Evolutionary conservation across 805 yeast species (phyloP).

Genomic region (Nakazawaea ambrosiae): DNA sequence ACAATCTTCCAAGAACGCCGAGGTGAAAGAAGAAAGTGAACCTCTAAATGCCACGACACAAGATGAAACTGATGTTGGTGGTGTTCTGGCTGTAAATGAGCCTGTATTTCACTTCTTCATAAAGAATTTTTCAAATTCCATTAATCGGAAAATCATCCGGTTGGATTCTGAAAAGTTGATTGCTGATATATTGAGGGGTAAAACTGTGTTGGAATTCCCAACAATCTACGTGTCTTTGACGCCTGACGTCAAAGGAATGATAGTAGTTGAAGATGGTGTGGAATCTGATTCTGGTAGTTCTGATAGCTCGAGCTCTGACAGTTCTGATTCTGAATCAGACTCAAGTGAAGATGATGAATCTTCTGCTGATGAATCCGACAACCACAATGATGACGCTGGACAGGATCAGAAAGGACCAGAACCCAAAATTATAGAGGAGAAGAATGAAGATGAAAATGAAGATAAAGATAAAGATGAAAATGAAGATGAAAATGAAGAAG

Average conservation of each 20-base stretch:
- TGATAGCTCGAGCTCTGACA: constrained; percentile 9
- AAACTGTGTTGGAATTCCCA: constrained; percentile 72
- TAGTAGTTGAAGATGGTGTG: constrained; percentile 18
- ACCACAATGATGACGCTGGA: too few species aligned
- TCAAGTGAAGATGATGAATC: constrained; percentile 9
- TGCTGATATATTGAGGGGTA: constrained; percentile 44
- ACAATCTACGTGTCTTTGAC: constrained; percentile 43
- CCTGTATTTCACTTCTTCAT: constrained; percentile 2
- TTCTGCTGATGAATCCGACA: too few species aligned
- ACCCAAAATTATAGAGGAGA: too few species aligned
- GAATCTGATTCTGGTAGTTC: constrained; percentile 6
- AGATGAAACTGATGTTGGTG: background rate
- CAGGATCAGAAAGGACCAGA: too few species aligned
- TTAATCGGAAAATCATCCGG: constrained; percentile 26
- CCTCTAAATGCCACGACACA: too few species aligned
- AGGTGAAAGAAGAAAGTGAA: too few species aligned
- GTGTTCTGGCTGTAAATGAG: background rate
- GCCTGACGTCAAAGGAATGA: constrained; percentile 20
- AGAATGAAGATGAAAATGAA: too few species aligned
- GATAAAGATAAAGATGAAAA: constrained; percentile 7
- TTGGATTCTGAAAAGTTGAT: constrained; percentile 30
- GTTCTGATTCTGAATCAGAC: constrained; percentile 1
- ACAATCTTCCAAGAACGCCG: background rate
- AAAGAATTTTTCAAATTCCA: constrained; percentile 1
- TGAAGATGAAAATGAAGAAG: constrained; percentile 10